A percentile compares a stretch with the other conserved stretches of the same genome.
Evolutionary conservation across 2,329 filamentous ascomycete species (phyloP).

Genomic region (Sporothrix variecibatus): DNA sequence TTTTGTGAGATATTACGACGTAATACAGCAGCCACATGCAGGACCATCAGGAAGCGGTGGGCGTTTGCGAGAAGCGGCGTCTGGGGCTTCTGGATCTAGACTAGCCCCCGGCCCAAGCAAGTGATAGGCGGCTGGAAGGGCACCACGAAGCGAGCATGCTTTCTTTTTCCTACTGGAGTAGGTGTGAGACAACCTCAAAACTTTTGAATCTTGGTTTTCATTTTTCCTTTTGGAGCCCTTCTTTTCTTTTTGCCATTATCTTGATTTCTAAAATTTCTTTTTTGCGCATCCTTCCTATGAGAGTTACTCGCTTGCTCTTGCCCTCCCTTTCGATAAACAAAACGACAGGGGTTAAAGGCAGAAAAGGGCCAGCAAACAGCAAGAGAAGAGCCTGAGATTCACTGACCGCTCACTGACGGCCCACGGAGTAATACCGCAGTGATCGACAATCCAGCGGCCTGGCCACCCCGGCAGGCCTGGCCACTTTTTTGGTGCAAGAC

Average conservation of each 20-base stretch:
- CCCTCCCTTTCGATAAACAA: background rate
- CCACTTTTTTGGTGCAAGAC: background rate
- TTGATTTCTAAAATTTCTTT: background rate
- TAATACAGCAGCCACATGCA: background rate
- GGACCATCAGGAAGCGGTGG: background rate
- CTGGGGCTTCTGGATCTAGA: background rate
- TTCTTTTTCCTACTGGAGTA: background rate
- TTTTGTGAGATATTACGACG: background rate
- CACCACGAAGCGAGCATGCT: background rate
- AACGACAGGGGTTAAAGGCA: background rate
- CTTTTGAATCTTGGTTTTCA: background rate
- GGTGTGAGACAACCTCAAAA: background rate
- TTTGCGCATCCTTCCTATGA: background rate
- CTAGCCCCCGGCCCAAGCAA: background rate
- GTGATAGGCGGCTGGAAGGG: background rate
- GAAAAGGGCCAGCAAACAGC: background rate
- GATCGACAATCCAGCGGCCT: slow-evolving; percentile 11
- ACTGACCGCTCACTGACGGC: background rate
- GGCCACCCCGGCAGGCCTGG: background rate
- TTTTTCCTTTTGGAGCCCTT: background rate
- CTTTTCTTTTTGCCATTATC: background rate
- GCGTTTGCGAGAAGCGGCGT: background rate
- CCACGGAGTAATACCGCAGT: background rate
- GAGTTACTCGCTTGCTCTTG: background rate
- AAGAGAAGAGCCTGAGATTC: background rate